Conservation (phyloP, 176 grass and related monocot genomes). For the Cymbopogon citratus region DNA sequence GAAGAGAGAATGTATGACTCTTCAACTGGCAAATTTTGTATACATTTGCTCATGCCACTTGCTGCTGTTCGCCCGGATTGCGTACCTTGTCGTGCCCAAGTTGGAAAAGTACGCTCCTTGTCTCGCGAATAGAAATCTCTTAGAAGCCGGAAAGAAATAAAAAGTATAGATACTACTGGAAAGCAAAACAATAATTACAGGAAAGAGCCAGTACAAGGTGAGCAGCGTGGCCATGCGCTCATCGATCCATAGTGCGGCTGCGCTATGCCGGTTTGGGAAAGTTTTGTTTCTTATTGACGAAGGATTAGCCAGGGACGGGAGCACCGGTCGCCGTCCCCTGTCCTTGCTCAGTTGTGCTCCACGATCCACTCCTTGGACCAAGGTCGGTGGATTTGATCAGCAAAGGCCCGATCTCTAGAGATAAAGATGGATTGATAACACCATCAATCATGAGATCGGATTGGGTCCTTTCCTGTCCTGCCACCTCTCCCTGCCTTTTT, state of each 20-base stretch:
- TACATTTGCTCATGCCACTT: neutral
- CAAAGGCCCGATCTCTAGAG: neutral
- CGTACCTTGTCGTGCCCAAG: conserved; percentile 4
- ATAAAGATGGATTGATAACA: neutral
- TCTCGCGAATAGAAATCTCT: neutral
- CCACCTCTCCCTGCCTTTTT: neutral
- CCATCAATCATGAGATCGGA: conserved; percentile 1
- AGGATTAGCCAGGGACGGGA: conserved; percentile 30
- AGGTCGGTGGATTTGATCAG: conserved; percentile 15
- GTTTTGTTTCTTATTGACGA: conserved; percentile 44
- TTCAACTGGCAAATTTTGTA: neutral
- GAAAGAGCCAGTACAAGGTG: neutral
- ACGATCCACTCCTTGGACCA: conserved; percentile 15
- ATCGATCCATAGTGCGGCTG: neutral
- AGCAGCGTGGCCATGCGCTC: neutral
- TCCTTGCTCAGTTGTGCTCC: neutral
- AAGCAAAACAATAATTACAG: neutral
- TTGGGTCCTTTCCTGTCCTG: conserved; percentile 8
- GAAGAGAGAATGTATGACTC: neutral
- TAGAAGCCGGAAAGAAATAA: neutral
- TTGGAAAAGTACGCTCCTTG: neutral
- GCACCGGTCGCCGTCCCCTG: neutral
- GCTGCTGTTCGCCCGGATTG: neutral
- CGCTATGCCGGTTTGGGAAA: conserved; percentile 8
- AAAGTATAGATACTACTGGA: neutral